A percentile compares a stretch with the other conserved stretches of the same genome.
Evolutionary conservation across 2,329 filamentous ascomycete species (phyloP).

Genomic region (Paramyrothecium roridum): DNA sequence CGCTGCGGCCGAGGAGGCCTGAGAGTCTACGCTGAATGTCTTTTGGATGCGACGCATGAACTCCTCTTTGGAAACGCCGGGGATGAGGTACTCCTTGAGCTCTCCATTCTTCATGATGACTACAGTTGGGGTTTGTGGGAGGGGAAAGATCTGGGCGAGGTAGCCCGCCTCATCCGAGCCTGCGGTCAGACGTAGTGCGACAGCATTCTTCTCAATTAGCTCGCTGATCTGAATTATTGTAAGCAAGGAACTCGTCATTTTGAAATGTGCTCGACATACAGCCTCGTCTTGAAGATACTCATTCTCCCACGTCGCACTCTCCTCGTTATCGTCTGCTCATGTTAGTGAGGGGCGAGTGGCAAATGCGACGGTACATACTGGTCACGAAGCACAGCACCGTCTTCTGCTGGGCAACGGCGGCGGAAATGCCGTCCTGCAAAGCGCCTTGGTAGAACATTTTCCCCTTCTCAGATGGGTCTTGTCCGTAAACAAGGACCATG

Average conservation of each 20-base stretch:
- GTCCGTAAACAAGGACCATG: no score
- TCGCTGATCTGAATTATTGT: conserved; percentile 44
- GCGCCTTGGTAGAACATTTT: conserved; percentile 79
- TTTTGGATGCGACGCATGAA: conserved; percentile 49
- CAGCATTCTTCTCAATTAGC: conserved; percentile 57
- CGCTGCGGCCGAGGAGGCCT: conserved; percentile 10
- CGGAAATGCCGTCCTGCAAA: conserved; percentile 75
- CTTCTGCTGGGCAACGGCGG: conserved; percentile 72
- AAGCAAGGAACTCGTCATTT: no score
- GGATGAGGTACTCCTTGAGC: conserved; percentile 71
- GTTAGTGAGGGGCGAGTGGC: conserved; percentile 10
- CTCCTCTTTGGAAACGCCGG: conserved; percentile 61
- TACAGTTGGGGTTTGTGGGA: conserved; percentile 74
- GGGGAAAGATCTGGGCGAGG: conserved; percentile 76
- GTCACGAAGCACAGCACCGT: conserved; percentile 82
- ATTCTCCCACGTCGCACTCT: conserved; percentile 70
- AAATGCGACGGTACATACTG: conserved; percentile 44
- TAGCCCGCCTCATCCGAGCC: conserved; percentile 80
- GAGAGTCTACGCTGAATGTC: conserved; percentile 25
- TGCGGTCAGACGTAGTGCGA: conserved; percentile 67
- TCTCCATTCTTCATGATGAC: conserved; percentile 78
- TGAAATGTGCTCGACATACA: conserved; percentile 36
- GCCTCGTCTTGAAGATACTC: conserved; percentile 59
- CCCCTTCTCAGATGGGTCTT: neutral
- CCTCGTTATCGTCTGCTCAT: conserved; percentile 60